Evolutionary conservation across 495 filamentous ascomycete genomes (phyloP).

Genomic region (Lindgomyces ingoldianus): DNA sequence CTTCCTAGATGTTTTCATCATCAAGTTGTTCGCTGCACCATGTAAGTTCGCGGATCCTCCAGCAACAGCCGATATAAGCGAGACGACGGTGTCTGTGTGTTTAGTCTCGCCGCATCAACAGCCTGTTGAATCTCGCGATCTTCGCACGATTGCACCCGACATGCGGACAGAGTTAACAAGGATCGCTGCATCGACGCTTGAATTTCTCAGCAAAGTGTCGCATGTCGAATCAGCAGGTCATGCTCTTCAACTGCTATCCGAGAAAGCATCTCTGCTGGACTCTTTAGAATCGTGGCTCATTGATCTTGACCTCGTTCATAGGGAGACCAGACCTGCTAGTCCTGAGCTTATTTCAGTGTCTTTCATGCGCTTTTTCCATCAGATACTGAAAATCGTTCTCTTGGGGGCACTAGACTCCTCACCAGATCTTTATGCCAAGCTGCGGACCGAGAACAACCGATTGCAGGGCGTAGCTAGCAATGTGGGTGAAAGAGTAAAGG

Average conservation of each 20-base stretch:
- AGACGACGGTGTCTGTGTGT: not conserved
- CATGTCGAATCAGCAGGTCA: conserved; percentile 10
- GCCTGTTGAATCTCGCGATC: conserved; percentile 6
- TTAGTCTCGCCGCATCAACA: conserved; percentile 6
- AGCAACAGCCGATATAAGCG: conserved; percentile 11
- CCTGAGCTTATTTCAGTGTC: conserved; percentile 11
- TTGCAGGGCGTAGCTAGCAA: conserved; percentile 11
- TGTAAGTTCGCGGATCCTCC: conserved; percentile 23
- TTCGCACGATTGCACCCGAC: conserved; percentile 26
- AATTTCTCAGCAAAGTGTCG: conserved; percentile 18
- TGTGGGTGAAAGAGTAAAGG: conserved; percentile 23
- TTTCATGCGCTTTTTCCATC: conserved; percentile 22
- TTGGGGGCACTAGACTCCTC: conserved; percentile 13
- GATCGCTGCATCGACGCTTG: conserved; percentile 20
- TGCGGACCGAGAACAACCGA: conserved; percentile 12
- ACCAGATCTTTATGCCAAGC: conserved; percentile 7
- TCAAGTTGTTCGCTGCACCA: conserved; percentile 25
- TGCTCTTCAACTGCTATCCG: conserved; percentile 20
- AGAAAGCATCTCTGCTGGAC: conserved; percentile 20
- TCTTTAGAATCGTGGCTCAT: conserved; percentile 15
- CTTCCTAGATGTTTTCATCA: conserved; percentile 24
- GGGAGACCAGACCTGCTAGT: not conserved
- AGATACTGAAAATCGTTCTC: conserved; percentile 22
- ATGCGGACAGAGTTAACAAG: conserved; percentile 20
- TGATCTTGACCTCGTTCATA: conserved; percentile 12